Evolutionary conservation across 768 basidiomycete species (phyloP), one percentile per base, ranked within the genome.

Genomic region (Mycena haematopus): DNA sequence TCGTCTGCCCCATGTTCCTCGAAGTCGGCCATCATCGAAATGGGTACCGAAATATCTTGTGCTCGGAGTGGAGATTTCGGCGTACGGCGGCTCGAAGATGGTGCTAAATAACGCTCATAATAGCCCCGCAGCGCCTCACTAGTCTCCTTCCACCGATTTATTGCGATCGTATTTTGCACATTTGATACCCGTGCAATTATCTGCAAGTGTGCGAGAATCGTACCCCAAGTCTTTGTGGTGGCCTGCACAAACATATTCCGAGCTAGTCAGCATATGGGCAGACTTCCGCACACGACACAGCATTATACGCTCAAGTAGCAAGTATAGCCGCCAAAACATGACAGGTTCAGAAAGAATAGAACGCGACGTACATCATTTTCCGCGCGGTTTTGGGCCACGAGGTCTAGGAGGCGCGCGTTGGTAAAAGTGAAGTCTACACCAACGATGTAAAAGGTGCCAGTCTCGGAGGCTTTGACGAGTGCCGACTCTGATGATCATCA

Each of bases 361-460:
- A 51, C 21, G 22, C 7, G 52, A 63, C 62, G 51, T 35, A 63
- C 62, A 52, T 49, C 22, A 8, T 27, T 46, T 49, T 38, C 22
- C 24, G 19, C 46, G 35, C 27, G 17, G 24, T 53, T 21, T 25
- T 15, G 56, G 22, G 7, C 13, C 9, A 63, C 62, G 22, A 63
- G 6, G 14, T 47, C n/a, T 35, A 7, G 24, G 15, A 63, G 55
- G 31, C 8, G n/a, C 35, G 8, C 15, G 17, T 62, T 42, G 50
- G 61, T 14, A 27, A 45, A 63, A 22, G 53, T 33, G 19, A 29
- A 57, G 54, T 53, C 55, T 6, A 49, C 24, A 14, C 40, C 59
- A 9, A 33, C 53, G 33, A 65, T 52, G 15, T 55, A 27, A 54
- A 65, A 65, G 35, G 60, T 49, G 13, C 51, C 63, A 10, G 59